These are phyloP conservation scores for Candida corydali DNA, from an alignment of 805 yeast genomes.

Conservation along the genomic window DNA sequence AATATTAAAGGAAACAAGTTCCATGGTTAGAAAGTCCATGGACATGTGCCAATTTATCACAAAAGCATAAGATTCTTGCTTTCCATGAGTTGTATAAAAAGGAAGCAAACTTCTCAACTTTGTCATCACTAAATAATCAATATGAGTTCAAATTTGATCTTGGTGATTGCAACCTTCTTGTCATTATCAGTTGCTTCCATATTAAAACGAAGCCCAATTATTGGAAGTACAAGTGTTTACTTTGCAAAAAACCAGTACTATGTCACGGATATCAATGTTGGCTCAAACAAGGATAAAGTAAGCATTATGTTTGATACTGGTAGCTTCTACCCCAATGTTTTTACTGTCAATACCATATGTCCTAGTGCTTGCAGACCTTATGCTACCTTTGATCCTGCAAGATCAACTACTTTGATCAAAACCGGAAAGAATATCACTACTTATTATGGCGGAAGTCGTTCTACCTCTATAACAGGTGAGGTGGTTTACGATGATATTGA, in stretches of 20 bases:
- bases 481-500: slow-evolving; percentile 19
- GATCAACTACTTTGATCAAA: not conserved
- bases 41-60: too few relatives aligned
- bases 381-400: not conserved
- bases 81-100: too few relatives aligned
- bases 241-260: not conserved
- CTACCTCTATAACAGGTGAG: slow-evolving; percentile 8
- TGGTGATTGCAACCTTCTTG: slow-evolving; percentile 11
- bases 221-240: not conserved
- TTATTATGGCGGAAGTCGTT: not conserved
- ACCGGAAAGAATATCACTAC: not conserved
- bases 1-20: too few relatives aligned
- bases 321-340: slow-evolving; percentile 22
- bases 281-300: slow-evolving; percentile 15
- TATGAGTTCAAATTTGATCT: too few relatives aligned
- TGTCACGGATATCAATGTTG: slow-evolving; percentile 12
- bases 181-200: not conserved
- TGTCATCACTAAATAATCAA: slow-evolving; percentile 8
- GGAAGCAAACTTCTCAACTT: too few relatives aligned
- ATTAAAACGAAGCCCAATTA: not conserved
- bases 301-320: slow-evolving; percentile 22
- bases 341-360: slow-evolving; percentile 5
- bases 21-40: too few relatives aligned
- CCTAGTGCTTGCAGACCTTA: not conserved
- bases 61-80: too few relatives aligned